Evolutionary conservation across 2,329 filamentous ascomycete genomes (phyloP), one percentile per base, ranked within the genome.

Genomic region (Fusarium chlamydosporum): DNA sequence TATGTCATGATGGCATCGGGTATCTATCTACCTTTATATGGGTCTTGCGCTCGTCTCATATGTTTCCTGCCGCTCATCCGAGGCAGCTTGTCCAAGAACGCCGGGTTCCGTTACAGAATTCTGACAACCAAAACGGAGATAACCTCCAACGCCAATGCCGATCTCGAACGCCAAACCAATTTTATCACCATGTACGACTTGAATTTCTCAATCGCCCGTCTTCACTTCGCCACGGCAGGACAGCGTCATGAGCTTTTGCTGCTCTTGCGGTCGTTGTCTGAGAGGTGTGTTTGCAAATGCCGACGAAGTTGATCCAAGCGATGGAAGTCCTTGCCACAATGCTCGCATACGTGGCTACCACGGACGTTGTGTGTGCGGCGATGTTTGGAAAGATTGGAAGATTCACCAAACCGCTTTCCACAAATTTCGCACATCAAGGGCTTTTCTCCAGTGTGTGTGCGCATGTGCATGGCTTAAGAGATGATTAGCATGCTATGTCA

Each of bases 381-480:
- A 73, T 91, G 89, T 70, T 91, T 91, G 51, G 88, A 87, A 18
- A 91, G 78, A 70, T 91, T 91, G 6, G 88, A 90, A 0, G 88
- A 90, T 74, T 91, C 88, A 62, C 86, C 84, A 73, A 91, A 91
- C 11, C 78, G 78, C 72, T 87, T 88, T 45, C 81, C 82, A 68
- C 89, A 91, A 29, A 85, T 79, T 2, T 86, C 83, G 66, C 88
- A 91, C 43, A 80, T 77, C 0, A 91, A 78, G 0, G 88, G 88
- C 72, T 91, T 91, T 46, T 87, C 84, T 41, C 88, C 88, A 1
- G 89, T 90, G 72, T 92, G 90, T 2, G 85, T 88, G 38, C 89
- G 84, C 71, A 85, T 84, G 70, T 92, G 90, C 82, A 90, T 90
- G n/a, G 88, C 87, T 89, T 47, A 38, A 23, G 16, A 23, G 33